phyloP scores from a whole-genome alignment of 163 green algal genomes.

The Trebouxia gelatinosa region DNA sequence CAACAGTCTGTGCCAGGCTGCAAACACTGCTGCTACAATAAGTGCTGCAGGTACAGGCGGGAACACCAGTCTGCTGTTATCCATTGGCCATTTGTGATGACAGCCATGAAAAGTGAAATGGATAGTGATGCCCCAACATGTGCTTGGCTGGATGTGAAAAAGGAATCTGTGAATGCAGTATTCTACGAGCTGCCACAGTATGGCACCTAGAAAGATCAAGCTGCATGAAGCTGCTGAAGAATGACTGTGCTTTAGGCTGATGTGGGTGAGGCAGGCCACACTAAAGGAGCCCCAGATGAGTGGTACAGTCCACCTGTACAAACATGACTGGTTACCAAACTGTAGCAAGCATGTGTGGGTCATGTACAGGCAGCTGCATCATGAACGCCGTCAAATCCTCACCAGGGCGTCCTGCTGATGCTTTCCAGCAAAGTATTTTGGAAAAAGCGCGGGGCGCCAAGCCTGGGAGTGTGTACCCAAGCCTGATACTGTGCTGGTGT shows the following conservation, averaged over 20 bases:
- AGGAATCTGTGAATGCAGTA: constrained; percentile 44
- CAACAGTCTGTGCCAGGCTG: not conserved
- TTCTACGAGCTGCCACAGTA: constrained; percentile 40
- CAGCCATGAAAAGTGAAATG: constrained; percentile 46
- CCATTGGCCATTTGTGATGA: constrained; percentile 44
- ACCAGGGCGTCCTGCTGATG: constrained; percentile 38
- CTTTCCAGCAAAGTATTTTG: constrained; percentile 17
- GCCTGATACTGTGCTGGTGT: constrained; percentile 13
- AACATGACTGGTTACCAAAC: not conserved
- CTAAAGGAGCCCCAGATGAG: constrained; percentile 29
- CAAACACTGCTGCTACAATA: constrained; percentile 21
- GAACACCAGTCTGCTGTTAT: constrained; percentile 38
- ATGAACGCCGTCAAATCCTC: not conserved
- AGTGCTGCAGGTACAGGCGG: constrained; percentile 35
- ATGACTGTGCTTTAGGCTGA: not conserved
- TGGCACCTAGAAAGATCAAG: constrained; percentile 3
- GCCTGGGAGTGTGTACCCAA: constrained; percentile 39
- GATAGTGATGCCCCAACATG: constrained; percentile 30
- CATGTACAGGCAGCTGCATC: not conserved
- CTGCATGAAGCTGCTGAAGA: not conserved
- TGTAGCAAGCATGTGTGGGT: not conserved
- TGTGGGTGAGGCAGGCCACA: not conserved
- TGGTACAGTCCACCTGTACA: constrained; percentile 46
- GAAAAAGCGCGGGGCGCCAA: constrained; percentile 42
- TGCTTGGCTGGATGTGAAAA: constrained; percentile 33